Evolutionary conservation across 1,284 basidiomycete genomes (phyloP).

Genomic region (Mycena sp.): DNA sequence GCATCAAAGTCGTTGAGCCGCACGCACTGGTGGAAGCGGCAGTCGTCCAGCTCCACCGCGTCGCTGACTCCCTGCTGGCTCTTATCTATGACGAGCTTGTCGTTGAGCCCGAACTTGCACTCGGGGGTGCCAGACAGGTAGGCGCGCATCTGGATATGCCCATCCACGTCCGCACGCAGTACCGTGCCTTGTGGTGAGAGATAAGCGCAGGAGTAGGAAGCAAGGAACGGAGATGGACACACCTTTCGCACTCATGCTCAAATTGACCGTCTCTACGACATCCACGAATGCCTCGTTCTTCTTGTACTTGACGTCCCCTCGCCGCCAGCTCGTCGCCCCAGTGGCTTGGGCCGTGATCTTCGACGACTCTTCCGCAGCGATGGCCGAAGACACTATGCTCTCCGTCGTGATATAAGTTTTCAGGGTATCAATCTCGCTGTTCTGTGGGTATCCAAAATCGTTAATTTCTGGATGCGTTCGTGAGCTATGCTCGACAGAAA

Average conservation of each 20-base stretch:
- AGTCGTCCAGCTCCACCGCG: slow-evolving; percentile 96
- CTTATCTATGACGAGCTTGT: slow-evolving; percentile 97
- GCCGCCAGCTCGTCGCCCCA: slow-evolving; percentile 92
- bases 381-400: slow-evolving; percentile 81
- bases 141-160: slow-evolving; percentile 97
- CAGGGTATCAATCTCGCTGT: slow-evolving; percentile 96
- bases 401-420: slow-evolving; percentile 99
- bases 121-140: slow-evolving; percentile 96
- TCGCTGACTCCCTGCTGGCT: slow-evolving; percentile 74
- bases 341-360: slow-evolving; percentile 98
- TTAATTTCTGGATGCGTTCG: slow-evolving; percentile 80
- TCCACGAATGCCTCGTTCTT: slow-evolving; percentile 99
- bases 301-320: slow-evolving; percentile 95
- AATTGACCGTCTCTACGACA: slow-evolving; percentile 95
- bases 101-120: slow-evolving; percentile 98
- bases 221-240: no score
- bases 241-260: slow-evolving; percentile 98
- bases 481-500: not conserved
- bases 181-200: slow-evolving; percentile 73
- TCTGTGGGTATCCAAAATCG: slow-evolving; percentile 99
- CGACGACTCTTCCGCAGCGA: slow-evolving; percentile 93
- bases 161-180: slow-evolving; percentile 97
- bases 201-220: not conserved
- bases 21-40: slow-evolving; percentile 99
- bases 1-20: slow-evolving; percentile 94